Percentiles rank a stretch among this genome's conserved stretches.
These are phyloP conservation scores for Heliosperma pusillum DNA, from an alignment of 148 eudicot species.

Conservation along the genomic window DNA sequence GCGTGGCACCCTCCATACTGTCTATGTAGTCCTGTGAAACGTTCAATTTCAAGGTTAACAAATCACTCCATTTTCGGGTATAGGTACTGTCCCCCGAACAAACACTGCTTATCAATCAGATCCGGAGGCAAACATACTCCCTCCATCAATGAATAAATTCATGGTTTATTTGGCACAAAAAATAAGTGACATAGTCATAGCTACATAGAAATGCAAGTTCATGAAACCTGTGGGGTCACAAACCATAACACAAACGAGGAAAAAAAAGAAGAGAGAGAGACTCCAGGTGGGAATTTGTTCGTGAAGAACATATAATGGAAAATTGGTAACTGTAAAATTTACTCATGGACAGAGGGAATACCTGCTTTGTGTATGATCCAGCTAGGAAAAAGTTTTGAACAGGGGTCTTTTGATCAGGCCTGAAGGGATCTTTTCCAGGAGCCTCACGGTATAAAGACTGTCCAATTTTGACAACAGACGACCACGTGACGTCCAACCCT, in stretches of 20 bases:
- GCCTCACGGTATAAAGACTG: conserved; percentile 94
- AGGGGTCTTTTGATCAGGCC: conserved; percentile 97
- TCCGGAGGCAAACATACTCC: too few relatives aligned
- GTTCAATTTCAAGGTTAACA: neutral
- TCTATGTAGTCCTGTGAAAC: conserved; percentile 81
- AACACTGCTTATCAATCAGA: neutral
- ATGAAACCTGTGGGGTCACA: neutral
- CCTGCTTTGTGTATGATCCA: conserved; percentile 99
- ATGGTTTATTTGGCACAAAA: neutral
- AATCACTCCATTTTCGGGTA: neutral
- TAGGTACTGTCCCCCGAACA: neutral
- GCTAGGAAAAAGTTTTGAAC: conserved; percentile 90
- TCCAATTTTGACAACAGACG: conserved; percentile 92
- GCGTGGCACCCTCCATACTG: conserved; percentile 98
- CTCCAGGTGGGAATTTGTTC: neutral
- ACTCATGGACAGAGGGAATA: conserved; percentile 9
- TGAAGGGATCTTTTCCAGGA: conserved; percentile 96
- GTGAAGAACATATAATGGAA: neutral
- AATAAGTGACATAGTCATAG: neutral
- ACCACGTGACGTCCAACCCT: conserved; percentile 87
- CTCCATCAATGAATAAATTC: neutral
- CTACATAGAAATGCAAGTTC: neutral
- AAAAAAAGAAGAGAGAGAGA: neutral
- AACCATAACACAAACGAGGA: too few relatives aligned
- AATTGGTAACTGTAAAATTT: neutral